Percentiles rank a stretch among this genome's conserved stretches.
phyloP scores from a whole-genome alignment of 1,284 basidiomycete species.

The Apiotrichum laibachii region DNA sequence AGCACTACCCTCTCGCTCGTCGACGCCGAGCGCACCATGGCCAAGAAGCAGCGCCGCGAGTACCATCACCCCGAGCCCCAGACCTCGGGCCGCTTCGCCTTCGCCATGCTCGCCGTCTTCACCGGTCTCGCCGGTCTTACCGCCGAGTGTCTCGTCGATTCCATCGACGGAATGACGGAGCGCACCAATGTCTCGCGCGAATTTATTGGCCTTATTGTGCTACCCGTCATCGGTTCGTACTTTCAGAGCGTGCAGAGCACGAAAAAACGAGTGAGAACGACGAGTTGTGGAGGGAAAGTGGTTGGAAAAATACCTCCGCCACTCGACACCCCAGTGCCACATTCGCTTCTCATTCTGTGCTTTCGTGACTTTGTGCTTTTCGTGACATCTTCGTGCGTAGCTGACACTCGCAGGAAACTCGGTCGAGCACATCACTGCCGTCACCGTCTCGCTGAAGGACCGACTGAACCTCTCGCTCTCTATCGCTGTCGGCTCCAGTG shows the following conservation, averaged over 20 bases:
- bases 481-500: constrained; percentile 84
- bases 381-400: no score
- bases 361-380: no score
- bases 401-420: no score
- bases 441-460: constrained; percentile 77
- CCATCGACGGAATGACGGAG: constrained; percentile 66
- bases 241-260: no score
- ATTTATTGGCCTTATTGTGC: constrained; percentile 79
- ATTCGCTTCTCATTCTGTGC: no score
- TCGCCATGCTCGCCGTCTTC: constrained; percentile 36
- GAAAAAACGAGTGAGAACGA: no score
- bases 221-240: constrained; percentile 76
- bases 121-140: constrained; percentile 59
- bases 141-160: constrained; percentile 80
- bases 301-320: no score
- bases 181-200: constrained; percentile 57
- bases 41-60: constrained; percentile 8
- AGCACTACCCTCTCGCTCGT: not conserved
- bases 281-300: no score
- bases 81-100: constrained; percentile 54
- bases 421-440: constrained; percentile 83
- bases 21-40: constrained; percentile 14
- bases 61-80: constrained; percentile 41
- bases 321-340: no score
- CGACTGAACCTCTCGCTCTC: constrained; percentile 59